phyloP scores from a whole-genome alignment of 768 basidiomycete species.

The Collybia sordida region DNA sequence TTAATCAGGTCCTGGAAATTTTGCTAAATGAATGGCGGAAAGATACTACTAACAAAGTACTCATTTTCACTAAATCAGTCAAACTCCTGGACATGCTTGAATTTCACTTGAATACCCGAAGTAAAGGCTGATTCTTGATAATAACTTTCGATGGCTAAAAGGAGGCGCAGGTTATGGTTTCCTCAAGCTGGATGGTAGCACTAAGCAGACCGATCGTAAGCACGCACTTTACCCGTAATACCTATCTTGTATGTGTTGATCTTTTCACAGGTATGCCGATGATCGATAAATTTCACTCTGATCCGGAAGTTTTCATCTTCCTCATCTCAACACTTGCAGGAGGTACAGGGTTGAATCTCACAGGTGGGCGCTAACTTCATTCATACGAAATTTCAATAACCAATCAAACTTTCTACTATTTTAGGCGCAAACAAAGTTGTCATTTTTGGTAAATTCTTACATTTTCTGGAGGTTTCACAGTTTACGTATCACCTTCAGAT shows the following conservation, averaged over 20 bases:
- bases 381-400: background rate
- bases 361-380: conserved; percentile 30
- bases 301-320: conserved; percentile 75
- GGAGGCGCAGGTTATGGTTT: conserved; percentile 50
- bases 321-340: conserved; percentile 91
- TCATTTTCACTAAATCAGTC: conserved; percentile 93
- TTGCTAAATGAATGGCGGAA: conserved; percentile 68
- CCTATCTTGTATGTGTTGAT: background rate
- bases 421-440: conserved; percentile 90
- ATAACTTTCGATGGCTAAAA: conserved; percentile 1
- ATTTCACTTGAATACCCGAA: conserved; percentile 60
- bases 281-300: conserved; percentile 81
- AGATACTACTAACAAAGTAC: conserved; percentile 75
- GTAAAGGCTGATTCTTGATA: conserved; percentile 31
- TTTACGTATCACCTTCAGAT: conserved; percentile 43
- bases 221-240: conserved; percentile 1
- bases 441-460: conserved; percentile 64
- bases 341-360: conserved; percentile 88
- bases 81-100: conserved; percentile 86
- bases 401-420: background rate
- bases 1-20: conserved; percentile 61
- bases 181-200: conserved; percentile 79
- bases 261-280: conserved; percentile 68
- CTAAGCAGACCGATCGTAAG: conserved; percentile 66
- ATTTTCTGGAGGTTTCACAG: conserved; percentile 5